Evolutionary conservation across 192 early-diverging fungal genomes (phyloP).

Genomic region (Paraglomus brasilianum): DNA sequence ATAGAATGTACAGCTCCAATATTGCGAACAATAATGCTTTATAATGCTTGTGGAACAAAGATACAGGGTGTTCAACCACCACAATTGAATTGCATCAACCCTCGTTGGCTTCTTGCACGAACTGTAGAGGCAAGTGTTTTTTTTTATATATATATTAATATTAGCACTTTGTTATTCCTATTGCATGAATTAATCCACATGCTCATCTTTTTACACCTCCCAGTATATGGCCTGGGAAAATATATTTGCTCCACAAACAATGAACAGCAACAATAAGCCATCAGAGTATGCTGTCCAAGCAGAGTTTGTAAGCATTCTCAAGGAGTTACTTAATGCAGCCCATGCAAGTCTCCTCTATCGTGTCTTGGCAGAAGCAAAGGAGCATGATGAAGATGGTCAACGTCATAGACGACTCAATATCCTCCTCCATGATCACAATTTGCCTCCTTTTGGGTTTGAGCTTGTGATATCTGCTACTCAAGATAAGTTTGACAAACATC

Average conservation of each 20-base stretch:
- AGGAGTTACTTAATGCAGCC: not conserved
- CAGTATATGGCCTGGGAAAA: not conserved
- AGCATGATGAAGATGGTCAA: slow-evolving; percentile 1
- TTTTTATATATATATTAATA: too few species aligned
- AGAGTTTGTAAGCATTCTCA: not conserved
- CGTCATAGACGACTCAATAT: not conserved
- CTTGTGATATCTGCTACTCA: not conserved
- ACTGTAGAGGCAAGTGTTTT: slow-evolving; percentile 3
- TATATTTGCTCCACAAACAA: not conserved
- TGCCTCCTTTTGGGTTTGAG: not conserved
- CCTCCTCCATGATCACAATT: not conserved
- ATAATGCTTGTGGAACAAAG: not conserved
- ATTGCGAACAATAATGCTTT: not conserved
- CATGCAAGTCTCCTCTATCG: not conserved
- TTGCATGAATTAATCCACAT: too few species aligned
- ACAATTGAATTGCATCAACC: not conserved
- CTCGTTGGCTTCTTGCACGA: not conserved
- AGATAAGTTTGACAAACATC: not conserved
- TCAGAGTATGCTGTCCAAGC: slow-evolving; percentile 15
- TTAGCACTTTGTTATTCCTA: too few species aligned
- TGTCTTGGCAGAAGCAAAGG: slow-evolving; percentile 5
- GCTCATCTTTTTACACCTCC: not conserved
- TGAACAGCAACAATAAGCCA: not conserved
- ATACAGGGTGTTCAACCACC: not conserved
- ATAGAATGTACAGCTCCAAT: not conserved